These are phyloP conservation scores for Arthrobotrys iridis DNA, from an alignment of 2,329 filamentous ascomycete genomes.

Conservation along the genomic window DNA sequence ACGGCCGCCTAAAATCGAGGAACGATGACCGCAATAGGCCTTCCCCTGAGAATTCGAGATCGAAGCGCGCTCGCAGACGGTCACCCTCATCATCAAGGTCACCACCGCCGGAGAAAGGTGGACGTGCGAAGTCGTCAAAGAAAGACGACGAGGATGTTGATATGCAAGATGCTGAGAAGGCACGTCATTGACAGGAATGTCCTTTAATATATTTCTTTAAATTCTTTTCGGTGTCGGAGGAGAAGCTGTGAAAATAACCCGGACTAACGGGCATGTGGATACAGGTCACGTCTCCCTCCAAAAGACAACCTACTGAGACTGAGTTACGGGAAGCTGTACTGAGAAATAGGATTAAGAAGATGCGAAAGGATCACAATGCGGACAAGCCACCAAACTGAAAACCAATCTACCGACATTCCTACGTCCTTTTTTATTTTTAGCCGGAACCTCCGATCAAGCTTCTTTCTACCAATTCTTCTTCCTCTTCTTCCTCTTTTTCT, in stretches of 20 bases:
- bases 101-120: constrained; percentile 31
- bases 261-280: constrained; percentile 10
- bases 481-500: neutral
- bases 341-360: constrained; percentile 50
- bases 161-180: constrained; percentile 54
- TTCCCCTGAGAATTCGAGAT: constrained; percentile 40
- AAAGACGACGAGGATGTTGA: constrained; percentile 47
- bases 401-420: constrained; percentile 6
- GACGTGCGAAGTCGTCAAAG: constrained; percentile 21
- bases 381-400: constrained; percentile 16
- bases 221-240: neutral
- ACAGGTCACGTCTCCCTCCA: constrained; percentile 13
- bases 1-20: constrained; percentile 44
- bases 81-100: constrained; percentile 44
- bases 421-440: neutral
- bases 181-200: constrained; percentile 54
- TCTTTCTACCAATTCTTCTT: neutral
- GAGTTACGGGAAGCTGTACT: constrained; percentile 47
- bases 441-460: neutral
- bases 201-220: constrained; percentile 21
- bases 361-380: constrained; percentile 23
- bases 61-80: constrained; percentile 43
- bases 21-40: constrained; percentile 29
- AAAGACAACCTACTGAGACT: constrained; percentile 39
- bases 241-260: neutral